Conservation (phyloP, 306 rosid genomes). For the Geum urbanum region DNA sequence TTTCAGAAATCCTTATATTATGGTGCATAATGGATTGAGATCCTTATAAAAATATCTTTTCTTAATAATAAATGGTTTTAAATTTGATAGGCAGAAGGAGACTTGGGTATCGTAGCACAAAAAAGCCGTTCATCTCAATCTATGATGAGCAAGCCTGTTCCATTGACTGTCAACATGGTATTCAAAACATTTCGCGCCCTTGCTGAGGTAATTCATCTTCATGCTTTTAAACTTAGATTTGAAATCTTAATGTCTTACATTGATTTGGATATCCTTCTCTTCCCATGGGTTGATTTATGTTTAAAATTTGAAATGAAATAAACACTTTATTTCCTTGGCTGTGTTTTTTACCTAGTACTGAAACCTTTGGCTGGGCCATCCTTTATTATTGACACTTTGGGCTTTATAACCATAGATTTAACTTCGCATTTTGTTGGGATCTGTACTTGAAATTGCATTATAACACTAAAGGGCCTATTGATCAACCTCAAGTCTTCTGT, state of each 20-base stretch:
- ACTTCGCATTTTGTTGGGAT: background rate
- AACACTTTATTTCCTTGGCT: conserved; percentile 1
- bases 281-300: conserved; percentile 9
- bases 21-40: background rate
- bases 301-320: background rate
- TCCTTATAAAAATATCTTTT: background rate
- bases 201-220: conserved; percentile 59
- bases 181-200: conserved; percentile 62
- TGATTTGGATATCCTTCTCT: background rate
- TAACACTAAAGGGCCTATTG: background rate
- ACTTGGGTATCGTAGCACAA: conserved; percentile 80
- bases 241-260: background rate
- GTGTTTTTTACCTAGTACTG: background rate
- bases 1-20: background rate
- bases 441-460: background rate
- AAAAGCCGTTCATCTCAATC: conserved; percentile 75
- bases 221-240: background rate
- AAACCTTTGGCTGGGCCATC: conserved; percentile 4
- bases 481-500: background rate
- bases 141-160: conserved; percentile 79
- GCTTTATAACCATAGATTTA: background rate
- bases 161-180: conserved; percentile 72
- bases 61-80: conserved; percentile 9
- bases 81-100: conserved; percentile 59
- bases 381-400: background rate